Conservation (phyloP, 768 basidiomycete genomes). For the Trametes punicea region DNA sequence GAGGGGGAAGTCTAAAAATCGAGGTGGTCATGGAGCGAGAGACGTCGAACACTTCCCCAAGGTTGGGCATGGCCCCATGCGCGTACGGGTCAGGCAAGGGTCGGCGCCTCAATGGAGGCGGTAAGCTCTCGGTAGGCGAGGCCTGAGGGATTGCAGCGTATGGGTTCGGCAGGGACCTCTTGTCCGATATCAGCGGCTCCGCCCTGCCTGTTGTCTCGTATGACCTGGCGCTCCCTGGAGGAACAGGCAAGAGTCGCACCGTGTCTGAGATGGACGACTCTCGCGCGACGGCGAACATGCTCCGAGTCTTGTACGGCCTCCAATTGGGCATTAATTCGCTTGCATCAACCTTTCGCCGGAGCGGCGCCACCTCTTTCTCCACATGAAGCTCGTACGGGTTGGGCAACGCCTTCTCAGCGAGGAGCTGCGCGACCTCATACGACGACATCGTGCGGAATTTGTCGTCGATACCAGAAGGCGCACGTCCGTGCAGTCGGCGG, state of each 20-base stretch:
- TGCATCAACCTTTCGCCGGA: background rate
- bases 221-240: background rate
- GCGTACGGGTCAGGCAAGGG: background rate
- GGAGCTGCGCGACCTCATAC: background rate
- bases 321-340: constrained; percentile 3
- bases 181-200: background rate
- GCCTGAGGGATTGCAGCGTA: background rate
- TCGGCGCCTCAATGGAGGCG: background rate
- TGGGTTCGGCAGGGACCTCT: constrained; percentile 4
- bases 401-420: background rate
- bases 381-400: background rate
- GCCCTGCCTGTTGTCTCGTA: background rate
- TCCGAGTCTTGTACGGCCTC: background rate
- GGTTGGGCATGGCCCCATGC: background rate
- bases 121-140: background rate
- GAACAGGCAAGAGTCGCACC: background rate
- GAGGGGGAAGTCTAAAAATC: background rate
- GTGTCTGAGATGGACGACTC: background rate
- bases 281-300: background rate
- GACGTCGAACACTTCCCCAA: constrained; percentile 1
- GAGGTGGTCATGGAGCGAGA: background rate
- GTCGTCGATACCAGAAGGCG: constrained; percentile 24
- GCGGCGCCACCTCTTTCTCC: background rate
- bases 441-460: background rate
- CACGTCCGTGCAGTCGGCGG: constrained; percentile 25